A percentile compares a stretch with the other conserved stretches of the same genome.
These are phyloP conservation scores for Ophiorrhiza pumila DNA, from an alignment of 257 asterid species.

Conservation along the genomic window DNA sequence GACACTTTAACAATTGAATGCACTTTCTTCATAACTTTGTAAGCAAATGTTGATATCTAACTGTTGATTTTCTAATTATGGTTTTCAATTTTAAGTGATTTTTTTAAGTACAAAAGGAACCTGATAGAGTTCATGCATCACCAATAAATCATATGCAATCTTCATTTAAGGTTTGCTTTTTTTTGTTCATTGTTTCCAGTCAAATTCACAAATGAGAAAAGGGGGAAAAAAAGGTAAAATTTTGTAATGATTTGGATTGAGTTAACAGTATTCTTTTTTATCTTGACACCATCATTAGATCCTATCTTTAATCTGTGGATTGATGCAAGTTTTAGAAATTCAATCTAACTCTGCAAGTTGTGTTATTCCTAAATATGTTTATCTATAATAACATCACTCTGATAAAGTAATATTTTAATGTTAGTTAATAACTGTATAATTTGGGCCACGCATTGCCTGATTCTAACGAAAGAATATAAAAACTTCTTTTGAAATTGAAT, in stretches of 20 bases:
- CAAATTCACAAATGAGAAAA: background rate
- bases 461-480: too few species aligned
- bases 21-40: background rate
- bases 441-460: too few species aligned
- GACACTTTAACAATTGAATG: background rate
- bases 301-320: background rate
- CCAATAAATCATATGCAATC: background rate
- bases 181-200: background rate
- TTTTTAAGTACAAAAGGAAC: constrained; percentile 7
- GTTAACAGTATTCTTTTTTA: background rate
- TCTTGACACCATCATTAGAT: background rate
- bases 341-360: background rate
- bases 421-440: too few species aligned
- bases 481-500: too few species aligned
- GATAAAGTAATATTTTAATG: too few species aligned
- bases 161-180: background rate
- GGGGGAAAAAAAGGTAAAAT: too few species aligned
- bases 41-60: background rate
- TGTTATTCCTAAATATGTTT: background rate
- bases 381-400: too few species aligned
- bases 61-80: constrained; percentile 3
- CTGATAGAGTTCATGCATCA: background rate
- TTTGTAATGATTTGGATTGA: background rate
- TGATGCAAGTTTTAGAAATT: background rate
- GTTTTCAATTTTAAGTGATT: background rate